Base-by-base conservation (phyloP, 371 early-diverging fungal species). In the Lichtheimia ramosa region DNA sequence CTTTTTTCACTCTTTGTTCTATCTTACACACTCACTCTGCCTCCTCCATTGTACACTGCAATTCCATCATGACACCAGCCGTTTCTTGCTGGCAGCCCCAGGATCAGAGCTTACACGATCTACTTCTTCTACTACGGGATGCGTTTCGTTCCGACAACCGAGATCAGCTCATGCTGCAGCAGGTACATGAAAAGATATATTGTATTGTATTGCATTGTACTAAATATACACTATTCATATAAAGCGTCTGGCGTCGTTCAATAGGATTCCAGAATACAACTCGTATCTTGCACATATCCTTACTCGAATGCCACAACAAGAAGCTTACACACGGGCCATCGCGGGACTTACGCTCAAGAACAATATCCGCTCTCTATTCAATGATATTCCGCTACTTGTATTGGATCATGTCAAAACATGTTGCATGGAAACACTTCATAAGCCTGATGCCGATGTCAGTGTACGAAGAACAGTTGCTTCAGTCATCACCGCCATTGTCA, bases 331-430 rank as follows among this genome's bases (percentile, higher is more conserved):
- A n/a, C 88, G 96, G 52, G 82, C 88, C 13, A 86, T 92, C 50
- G 96, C 96, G 15, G 97, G 95, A 14, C 76, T 96, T 40, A 77
- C 88, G 27, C 81, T 96, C 50, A 96, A 96, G 77, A 94, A 92
- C 82, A 87, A 87, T 61, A 75, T 96, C 46, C 72, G 83, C 39
- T 60, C 73, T 48, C 73, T 81, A 60, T 85, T 87, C 58, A 61
- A 64, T 43, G 69, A 66, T 27, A 82, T 87, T 43, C 81, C 83
- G 28, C 77, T 85, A 8, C 61, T 66, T 5, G 86, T 87, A 13
- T 56, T 96, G 18, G 83, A 81, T 6, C 89, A 90, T 64, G 84
- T 94, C 64, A 92, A 95, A 74, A 55, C 66, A 42, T 66, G 78
- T 56, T 80, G 85, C 16, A 34, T 63, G 21, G 61, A 77, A 52